Evolutionary conservation across 306 rosid genomes (phyloP).

Genomic region (Trichosanthes truncata): DNA sequence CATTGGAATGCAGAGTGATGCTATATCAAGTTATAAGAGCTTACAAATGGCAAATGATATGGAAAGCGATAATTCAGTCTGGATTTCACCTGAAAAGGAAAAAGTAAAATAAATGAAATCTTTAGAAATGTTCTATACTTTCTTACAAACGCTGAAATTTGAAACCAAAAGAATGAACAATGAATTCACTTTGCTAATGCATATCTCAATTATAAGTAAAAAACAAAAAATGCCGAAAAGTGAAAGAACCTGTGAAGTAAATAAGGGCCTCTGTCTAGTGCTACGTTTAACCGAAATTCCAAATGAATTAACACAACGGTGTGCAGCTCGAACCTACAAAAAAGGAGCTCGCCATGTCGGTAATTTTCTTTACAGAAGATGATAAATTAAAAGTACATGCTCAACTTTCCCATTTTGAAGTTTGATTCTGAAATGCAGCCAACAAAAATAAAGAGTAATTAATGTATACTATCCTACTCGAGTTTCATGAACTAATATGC

Average conservation of each 20-base stretch:
- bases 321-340: constrained; percentile 42
- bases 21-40: constrained; percentile 11
- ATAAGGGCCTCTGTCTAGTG: constrained; percentile 34
- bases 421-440: not conserved
- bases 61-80: constrained; percentile 25
- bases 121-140: not conserved
- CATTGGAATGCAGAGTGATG: not conserved
- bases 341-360: not conserved
- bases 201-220: not conserved
- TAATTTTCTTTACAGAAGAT: not conserved
- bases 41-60: constrained; percentile 38
- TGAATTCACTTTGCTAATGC: not conserved
- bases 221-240: not conserved
- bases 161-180: not conserved
- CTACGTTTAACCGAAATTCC: constrained; percentile 37
- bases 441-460: not conserved
- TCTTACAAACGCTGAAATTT: not conserved
- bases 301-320: constrained; percentile 23
- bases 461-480: not conserved
- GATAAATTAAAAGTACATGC: not conserved
- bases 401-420: not conserved
- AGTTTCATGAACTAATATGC: not conserved
- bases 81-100: constrained; percentile 33
- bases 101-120: not conserved
- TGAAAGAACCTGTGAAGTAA: constrained; percentile 49